Percentiles rank a stretch among this genome's conserved stretches.
phyloP scores from a whole-genome alignment of 2,329 filamentous ascomycete species.

The Penicillium sclerotigenum region DNA sequence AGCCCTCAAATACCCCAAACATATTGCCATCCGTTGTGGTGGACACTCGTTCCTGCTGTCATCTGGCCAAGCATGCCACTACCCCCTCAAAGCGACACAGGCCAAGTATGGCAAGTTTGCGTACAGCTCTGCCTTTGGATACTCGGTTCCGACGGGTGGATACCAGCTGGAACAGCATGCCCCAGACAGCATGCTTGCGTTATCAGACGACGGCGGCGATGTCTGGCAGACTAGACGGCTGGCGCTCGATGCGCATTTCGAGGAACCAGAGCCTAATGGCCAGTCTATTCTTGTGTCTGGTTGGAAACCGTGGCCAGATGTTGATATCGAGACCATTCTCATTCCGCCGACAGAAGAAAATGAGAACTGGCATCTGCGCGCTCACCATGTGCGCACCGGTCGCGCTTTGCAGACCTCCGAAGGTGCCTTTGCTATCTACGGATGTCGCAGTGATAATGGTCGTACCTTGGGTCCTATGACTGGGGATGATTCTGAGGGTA shows the following conservation, averaged over 20 bases:
- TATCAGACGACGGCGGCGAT: conserved; percentile 74
- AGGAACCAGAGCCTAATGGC: conserved; percentile 48
- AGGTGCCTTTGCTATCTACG: conserved; percentile 67
- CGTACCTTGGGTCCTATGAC: conserved; percentile 49
- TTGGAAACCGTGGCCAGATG: conserved; percentile 68
- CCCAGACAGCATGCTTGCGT: conserved; percentile 69
- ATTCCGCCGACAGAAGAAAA: conserved; percentile 33
- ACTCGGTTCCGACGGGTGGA: conserved; percentile 71
- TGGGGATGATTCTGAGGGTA: conserved; percentile 43
- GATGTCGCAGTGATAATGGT: conserved; percentile 59
- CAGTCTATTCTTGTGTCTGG: conserved; percentile 62
- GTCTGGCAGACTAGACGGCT: conserved; percentile 73
- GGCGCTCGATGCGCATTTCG: conserved; percentile 62
- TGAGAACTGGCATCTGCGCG: conserved; percentile 42
- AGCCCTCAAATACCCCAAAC: conserved; percentile 64
- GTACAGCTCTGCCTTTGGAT: conserved; percentile 71
- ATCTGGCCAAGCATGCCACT: conserved; percentile 76
- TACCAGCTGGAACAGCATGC: conserved; percentile 75
- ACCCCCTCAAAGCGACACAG: conserved; percentile 76
- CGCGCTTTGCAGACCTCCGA: conserved; percentile 68
- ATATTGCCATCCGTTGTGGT: conserved; percentile 69
- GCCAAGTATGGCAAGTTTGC: conserved; percentile 79
- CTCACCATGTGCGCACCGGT: conserved; percentile 39
- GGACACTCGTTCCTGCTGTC: conserved; percentile 73
- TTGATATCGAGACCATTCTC: conserved; percentile 37